Conservation (phyloP, 768 basidiomycete genomes). For the Hebeloma cylindrosporum region DNA sequence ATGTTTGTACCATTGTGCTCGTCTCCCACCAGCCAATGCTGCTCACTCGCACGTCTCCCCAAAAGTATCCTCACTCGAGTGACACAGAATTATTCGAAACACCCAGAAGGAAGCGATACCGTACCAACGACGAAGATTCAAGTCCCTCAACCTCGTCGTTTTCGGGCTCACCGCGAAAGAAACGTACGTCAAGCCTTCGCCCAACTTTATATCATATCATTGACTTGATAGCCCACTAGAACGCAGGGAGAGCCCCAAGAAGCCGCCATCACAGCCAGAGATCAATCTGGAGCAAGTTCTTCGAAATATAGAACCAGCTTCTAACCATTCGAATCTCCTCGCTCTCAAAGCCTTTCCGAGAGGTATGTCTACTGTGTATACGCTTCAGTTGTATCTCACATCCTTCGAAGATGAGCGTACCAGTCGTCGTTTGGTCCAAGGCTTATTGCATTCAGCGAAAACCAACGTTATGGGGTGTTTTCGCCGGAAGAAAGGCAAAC, state of each 20-base stretch:
- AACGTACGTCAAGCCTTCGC: slow-evolving; percentile 19
- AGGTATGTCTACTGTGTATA: slow-evolving; percentile 18
- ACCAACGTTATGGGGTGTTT: slow-evolving; percentile 30
- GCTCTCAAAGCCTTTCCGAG: slow-evolving; percentile 26
- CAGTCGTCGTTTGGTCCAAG: slow-evolving; percentile 25
- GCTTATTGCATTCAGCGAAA: slow-evolving; percentile 35
- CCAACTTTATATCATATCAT: not conserved
- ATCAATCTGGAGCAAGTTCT: slow-evolving; percentile 25
- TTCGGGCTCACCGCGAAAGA: slow-evolving; percentile 25
- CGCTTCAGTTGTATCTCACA: not conserved
- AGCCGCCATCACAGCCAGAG: slow-evolving; percentile 14
- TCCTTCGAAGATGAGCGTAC: slow-evolving; percentile 15
- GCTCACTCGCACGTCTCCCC: slow-evolving; percentile 18
- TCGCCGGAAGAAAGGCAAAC: slow-evolving; percentile 26
- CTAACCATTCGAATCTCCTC: slow-evolving; percentile 18
- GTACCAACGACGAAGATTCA: slow-evolving; percentile 20
- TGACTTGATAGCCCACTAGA: slow-evolving; percentile 4
- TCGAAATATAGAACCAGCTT: slow-evolving; percentile 17
- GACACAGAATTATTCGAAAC: slow-evolving; percentile 31
- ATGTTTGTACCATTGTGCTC: slow-evolving; percentile 15
- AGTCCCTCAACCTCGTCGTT: slow-evolving; percentile 16
- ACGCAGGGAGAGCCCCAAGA: slow-evolving; percentile 17
- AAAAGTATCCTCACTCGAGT: slow-evolving; percentile 29
- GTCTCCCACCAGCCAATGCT: slow-evolving; percentile 20
- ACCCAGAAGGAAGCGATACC: slow-evolving; percentile 27